These are phyloP conservation scores for Fraxinus americana DNA, from an alignment of 257 asterid species.

Conservation along the genomic window DNA sequence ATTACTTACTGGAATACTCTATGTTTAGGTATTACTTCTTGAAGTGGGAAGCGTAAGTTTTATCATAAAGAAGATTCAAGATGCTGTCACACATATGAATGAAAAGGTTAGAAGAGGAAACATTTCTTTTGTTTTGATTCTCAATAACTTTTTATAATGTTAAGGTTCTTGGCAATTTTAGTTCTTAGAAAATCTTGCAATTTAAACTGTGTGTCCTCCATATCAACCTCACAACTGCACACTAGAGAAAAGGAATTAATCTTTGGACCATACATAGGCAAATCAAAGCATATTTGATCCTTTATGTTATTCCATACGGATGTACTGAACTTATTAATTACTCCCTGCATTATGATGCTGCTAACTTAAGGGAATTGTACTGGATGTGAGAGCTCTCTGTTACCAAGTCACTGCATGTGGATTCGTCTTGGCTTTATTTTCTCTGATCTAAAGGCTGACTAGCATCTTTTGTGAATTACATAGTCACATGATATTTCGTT, in stretches of 20 bases:
- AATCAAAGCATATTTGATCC: not conserved
- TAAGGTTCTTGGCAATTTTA: not conserved
- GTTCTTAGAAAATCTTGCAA: not conserved
- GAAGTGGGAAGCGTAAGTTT: constrained; percentile 39
- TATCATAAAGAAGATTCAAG: constrained; percentile 38
- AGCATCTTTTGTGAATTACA: not conserved
- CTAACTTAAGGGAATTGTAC: not conserved
- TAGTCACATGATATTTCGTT: not conserved
- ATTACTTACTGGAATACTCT: not conserved
- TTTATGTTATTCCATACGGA: not conserved
- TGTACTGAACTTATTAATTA: not conserved
- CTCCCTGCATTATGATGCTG: not conserved
- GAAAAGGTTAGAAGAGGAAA: constrained; percentile 34
- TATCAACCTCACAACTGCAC: not conserved
- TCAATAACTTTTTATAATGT: not conserved
- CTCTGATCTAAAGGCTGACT: not conserved
- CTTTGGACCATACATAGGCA: not conserved
- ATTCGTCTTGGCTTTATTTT: not conserved
- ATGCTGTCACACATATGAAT: constrained; percentile 36
- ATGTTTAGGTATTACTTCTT: constrained; percentile 39
- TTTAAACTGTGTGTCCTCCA: not conserved
- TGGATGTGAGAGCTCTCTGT: not conserved
- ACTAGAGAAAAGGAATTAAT: not conserved
- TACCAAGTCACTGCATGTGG: not conserved
- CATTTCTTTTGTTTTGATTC: not conserved